Base-by-base conservation (phyloP, 495 filamentous ascomycete genomes). In the Aspergillus sclerotiicarbonarius region DNA sequence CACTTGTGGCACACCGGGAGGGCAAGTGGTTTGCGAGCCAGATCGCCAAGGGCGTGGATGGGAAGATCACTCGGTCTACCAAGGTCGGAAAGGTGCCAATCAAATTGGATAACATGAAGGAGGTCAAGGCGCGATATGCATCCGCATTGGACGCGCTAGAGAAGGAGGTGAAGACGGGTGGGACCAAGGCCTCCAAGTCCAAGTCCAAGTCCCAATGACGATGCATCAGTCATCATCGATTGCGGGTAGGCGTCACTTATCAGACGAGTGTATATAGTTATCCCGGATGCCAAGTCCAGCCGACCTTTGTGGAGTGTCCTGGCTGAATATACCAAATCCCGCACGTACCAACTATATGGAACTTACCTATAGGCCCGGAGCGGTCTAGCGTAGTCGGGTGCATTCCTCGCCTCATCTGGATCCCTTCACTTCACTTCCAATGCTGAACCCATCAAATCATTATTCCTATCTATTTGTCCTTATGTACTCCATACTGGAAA, bases 21-120 rank as follows among this genome's bases (percentile, higher is more conserved):
- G 92, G 84, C 8, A 78, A 86, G 37, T 91, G 92, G 90, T 98
- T 98, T 67, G 87, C 87, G 84, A 85, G 87, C 48, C 85, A 89
- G 58, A 85, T 97, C 58, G 87, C 80, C 2, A 74, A 68, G 53
- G 74, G 67, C 10, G 57, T 64, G 0, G 64, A 73, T 45, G 71
- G 73, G 31, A 81, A 74, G 46, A 76, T 87, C 54, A 71, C 62
- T 2, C 67, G 80, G 55, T 66, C 65, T 31, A 56, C 33, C 15
- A 72, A 64, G 56, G 75, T 79, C 37, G 67, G 76, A 39, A 77
- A 76, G 49, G 76, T 84, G 44, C 75, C 72, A 18, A 58, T 80
- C 39, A 75, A 74, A 39, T 41, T 75, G 51, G 72, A 73, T 16
- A 63, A 67, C 52, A 58, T 74, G 54, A 65, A 76, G 61, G 77